Percentiles rank a stretch among this genome's conserved stretches.
These are phyloP conservation scores for Pharnaceum exiguum DNA, from an alignment of 148 eudicot species.

Conservation along the genomic window DNA sequence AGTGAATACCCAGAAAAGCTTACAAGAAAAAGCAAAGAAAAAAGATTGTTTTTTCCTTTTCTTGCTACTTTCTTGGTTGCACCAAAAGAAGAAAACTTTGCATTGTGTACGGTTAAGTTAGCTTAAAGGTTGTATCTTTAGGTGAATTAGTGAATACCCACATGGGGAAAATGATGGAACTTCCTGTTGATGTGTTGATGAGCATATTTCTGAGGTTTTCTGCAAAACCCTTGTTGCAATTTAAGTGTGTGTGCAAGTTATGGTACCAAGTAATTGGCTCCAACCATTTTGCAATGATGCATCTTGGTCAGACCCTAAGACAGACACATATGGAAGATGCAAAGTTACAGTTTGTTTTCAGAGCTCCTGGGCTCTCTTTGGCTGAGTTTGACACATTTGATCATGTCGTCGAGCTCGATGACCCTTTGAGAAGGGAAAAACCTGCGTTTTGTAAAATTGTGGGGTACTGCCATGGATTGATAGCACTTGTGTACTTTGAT, in stretches of 20 bases:
- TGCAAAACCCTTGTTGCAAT: constrained; percentile 25
- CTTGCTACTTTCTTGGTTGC: no score
- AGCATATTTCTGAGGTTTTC: constrained; percentile 14
- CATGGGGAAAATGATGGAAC: constrained; percentile 19
- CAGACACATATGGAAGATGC: constrained; percentile 25
- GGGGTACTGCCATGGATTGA: constrained; percentile 33
- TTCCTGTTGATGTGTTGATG: constrained; percentile 21
- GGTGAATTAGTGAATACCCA: background rate
- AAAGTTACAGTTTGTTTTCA: constrained; percentile 15
- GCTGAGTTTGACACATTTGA: constrained; percentile 25
- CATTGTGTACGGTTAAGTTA: no score
- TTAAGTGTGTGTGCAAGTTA: constrained; percentile 18
- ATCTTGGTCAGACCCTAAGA: constrained; percentile 21
- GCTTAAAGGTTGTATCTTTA: no score
- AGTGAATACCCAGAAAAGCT: no score
- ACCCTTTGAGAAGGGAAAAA: constrained; percentile 24
- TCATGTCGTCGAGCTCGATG: constrained; percentile 11
- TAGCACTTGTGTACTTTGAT: constrained; percentile 21
- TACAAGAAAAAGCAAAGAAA: no score
- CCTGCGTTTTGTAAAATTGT: constrained; percentile 19
- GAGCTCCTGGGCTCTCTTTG: constrained; percentile 19
- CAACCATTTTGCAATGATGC: constrained; percentile 10
- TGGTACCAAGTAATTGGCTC: constrained; percentile 20
- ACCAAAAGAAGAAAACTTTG: no score
- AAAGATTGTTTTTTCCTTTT: no score